Conservation (phyloP, 2,329 filamentous ascomycete genomes). For the Cryphonectria parasitica region DNA sequence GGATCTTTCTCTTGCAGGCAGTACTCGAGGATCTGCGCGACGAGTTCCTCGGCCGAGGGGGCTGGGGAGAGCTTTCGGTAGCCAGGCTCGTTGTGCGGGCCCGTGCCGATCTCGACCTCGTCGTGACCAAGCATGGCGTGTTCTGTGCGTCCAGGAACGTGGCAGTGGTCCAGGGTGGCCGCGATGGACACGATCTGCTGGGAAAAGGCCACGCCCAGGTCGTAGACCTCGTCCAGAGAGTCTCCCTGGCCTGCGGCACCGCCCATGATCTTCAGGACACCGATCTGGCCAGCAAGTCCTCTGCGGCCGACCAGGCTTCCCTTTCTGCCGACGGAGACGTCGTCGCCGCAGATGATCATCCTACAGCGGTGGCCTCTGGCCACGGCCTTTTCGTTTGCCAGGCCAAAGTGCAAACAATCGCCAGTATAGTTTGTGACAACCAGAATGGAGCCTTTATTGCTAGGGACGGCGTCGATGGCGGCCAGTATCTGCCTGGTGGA, state of each 20-base stretch:
- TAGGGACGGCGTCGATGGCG: constrained; percentile 59
- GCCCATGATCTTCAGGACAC: constrained; percentile 62
- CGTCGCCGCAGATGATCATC: constrained; percentile 66
- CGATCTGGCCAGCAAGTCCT: constrained; percentile 64
- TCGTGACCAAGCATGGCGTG: constrained; percentile 52
- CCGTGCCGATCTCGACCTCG: constrained; percentile 67
- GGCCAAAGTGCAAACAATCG: constrained; percentile 64
- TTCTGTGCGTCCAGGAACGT: constrained; percentile 57
- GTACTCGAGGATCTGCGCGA: constrained; percentile 62
- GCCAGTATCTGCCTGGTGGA: constrained; percentile 66
- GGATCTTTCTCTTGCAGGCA: constrained; percentile 61
- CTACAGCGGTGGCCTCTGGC: constrained; percentile 57
- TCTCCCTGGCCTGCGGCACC: constrained; percentile 52
- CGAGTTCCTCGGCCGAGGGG: constrained; percentile 52
- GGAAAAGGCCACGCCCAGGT: constrained; percentile 54
- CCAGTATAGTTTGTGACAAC: constrained; percentile 69
- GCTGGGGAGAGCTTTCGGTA: constrained; percentile 59
- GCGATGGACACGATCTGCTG: constrained; percentile 60
- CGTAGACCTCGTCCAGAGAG: constrained; percentile 54
- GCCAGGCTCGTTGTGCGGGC: constrained; percentile 69
- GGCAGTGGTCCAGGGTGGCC: constrained; percentile 64
- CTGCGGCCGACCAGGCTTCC: constrained; percentile 63
- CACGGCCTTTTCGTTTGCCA: constrained; percentile 62
- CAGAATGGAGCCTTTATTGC: constrained; percentile 58
- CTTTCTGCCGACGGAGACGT: constrained; percentile 65